Evolutionary conservation across 352 stramenopile species (phyloP), one percentile per base, ranked within the genome.

Genomic region (Phytopythium vexans): DNA sequence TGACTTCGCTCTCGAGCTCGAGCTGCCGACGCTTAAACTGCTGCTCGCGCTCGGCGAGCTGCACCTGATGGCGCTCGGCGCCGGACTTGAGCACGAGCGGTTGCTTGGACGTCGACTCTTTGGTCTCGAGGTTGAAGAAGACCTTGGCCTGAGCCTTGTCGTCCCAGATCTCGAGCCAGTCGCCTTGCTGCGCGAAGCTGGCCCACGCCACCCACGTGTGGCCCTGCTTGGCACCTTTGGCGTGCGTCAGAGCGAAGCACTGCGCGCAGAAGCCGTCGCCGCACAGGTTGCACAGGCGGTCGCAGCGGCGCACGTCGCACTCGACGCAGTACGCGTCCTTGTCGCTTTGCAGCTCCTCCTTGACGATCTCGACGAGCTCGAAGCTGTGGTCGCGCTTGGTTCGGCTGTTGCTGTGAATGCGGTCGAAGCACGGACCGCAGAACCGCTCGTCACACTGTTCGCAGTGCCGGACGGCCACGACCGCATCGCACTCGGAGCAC

Each of bases 61-160:
- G 55, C 8, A 83, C 43, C 11, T 70, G 75, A 46, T 89, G 77
- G 12, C 82, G 64, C 43, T 91, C 74, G 33, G 77, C 63, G 7
- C 76, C 82, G 8, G 59, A 58, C 35, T 87, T 67, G 41, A 92
- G 48, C 8, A 78, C 67, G 14, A 72, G 73, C 0, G 79, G 82
- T 36, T 77, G 59, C 6, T 68, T 71, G 6, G 66, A 69, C 1
- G 74, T 85, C 6, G 77, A 88, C 40, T 89, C 82, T 51, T 94
- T 91, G 8, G 78, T 90, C 52, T 89, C 72, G 41, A 92, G 73
- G 46, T 92, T 92, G 66, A 82, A 92, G 49, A 70, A 92, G 16
- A 91, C 55, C 15, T 56, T 72, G 10, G 62, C 44, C n/a, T 64
- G 52, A 5, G 50, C 56, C 42, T 70, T 83, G 0, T 75, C 69